Evolutionary conservation across 192 early-diverging fungal genomes (phyloP).

Genomic region (Linnemannia schmuckeri): DNA sequence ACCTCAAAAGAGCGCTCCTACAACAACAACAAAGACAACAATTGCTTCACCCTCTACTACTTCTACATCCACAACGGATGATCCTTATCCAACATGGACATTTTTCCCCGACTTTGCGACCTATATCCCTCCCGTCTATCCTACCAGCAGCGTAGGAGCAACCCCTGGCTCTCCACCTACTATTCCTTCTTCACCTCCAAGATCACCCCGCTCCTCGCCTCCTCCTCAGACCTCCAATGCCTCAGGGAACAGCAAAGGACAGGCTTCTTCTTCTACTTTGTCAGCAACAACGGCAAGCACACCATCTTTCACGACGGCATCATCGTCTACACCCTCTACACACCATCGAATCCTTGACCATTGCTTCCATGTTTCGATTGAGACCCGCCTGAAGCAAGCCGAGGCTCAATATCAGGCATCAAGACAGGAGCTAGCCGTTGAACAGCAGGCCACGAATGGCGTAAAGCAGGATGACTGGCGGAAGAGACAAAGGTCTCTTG

Average conservation of each 20-base stretch:
- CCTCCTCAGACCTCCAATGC: slow-evolving; percentile 19
- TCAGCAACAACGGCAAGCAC: not conserved
- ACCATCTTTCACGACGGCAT: not conserved
- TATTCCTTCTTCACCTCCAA: slow-evolving; percentile 17
- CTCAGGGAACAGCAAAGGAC: not conserved
- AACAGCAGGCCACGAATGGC: slow-evolving; percentile 21
- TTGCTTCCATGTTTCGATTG: slow-evolving; percentile 64
- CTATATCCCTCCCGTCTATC: slow-evolving; percentile 25
- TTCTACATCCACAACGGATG: slow-evolving; percentile 7
- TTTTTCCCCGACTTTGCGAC: slow-evolving; percentile 45
- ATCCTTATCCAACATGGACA: slow-evolving; percentile 44
- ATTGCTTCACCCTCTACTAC: not conserved
- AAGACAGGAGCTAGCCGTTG: slow-evolving; percentile 54
- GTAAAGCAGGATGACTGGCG: slow-evolving; percentile 33
- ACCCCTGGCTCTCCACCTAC: slow-evolving; percentile 3
- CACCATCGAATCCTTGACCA: slow-evolving; percentile 67
- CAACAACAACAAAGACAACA: not conserved
- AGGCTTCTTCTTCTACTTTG: not conserved
- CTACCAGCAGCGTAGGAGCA: not conserved
- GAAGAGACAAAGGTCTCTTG: slow-evolving; percentile 30
- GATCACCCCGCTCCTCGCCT: slow-evolving; percentile 39
- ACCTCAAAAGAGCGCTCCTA: not conserved
- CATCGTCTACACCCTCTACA: slow-evolving; percentile 49
- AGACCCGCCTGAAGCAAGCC: slow-evolving; percentile 65
- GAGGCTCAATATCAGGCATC: slow-evolving; percentile 57